Base-by-base conservation (phyloP, 495 filamentous ascomycete species). In the Penicillium ochrochloron region DNA sequence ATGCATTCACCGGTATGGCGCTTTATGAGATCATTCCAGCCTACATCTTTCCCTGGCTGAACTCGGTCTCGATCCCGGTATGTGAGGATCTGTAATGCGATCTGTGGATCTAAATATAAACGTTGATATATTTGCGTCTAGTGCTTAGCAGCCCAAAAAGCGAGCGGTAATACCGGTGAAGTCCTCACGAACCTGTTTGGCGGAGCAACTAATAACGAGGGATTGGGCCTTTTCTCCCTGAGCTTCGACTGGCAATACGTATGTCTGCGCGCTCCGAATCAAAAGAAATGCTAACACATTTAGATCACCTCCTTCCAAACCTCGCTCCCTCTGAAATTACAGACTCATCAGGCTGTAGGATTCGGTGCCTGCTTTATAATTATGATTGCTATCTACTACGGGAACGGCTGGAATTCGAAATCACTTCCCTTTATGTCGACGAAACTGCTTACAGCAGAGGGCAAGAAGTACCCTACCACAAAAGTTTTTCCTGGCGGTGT, bases 191-290 rank as follows among this genome's bases (percentile, higher is more conserved):
- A 73, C 29, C 37, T 88, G 8, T 88, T 88, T 52, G 86, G 86
- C 11, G 86, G 86, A 2, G 70, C 84, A 0, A 65, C 74, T 6
- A 81, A 76, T 25, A 87, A 88, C 62, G 84, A 77, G 57, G 80
- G 79, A 5, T 61, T 82, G 9, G 85, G 85, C 0, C 62, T 85
- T 2, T 76, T 87, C 25, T 75, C 68, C 27, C 44, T 86, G 27
- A 76, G 75, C 3, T 78, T 87, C 14, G 85, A 87, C 69, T 87
- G 85, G 84, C 83, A 87, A 72, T 87, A 86, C 63, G 79, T 85
- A 69, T 65, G 74, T 39, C 12, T 4, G 12, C 11, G 11, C 10
- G 11, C 12, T 39, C 12, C 12, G 25, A 27, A 27, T 27, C 2
- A 27, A 27, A 2, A 27, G 25, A 27, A 27, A 27, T 27, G 25